Evolutionary conservation across 2,329 filamentous ascomycete species (phyloP), one percentile per base, ranked within the genome.

Genomic region (Triangularia setosa): DNA sequence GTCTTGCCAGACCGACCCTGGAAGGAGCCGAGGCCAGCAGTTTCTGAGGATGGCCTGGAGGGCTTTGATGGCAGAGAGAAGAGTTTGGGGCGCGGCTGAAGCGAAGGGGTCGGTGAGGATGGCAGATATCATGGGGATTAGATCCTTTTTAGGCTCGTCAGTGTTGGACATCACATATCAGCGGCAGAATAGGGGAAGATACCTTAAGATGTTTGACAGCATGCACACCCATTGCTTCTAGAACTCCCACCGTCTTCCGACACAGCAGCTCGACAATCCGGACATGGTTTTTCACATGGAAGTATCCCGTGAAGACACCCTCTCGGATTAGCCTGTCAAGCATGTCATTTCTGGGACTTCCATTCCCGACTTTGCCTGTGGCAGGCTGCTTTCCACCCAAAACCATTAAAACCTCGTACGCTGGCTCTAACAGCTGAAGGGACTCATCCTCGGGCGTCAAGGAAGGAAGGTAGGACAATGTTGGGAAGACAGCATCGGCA

Each of bases 401-500:
- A 0, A 78, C 77, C 18, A 90, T 77, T 2, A 96, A 79, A 1
- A 88, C 87, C 7, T 83, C 80, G 68, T 93, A 96, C 0, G 90
- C 87, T 6, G 82, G 80, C 5, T 75, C 72, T 1, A 97, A 82
- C 2, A 97, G 78, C 1, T 73, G 71, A 1, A 90, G 72, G 3
- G 90, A 90, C 63, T 95, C 90, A 0, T 81, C 73, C 71, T 91
- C 89, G 0, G 90, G 87, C 0, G 92, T 97, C 52, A 96, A 79
- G 12, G 83, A 86, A 0, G 94, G 93, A 5, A 97, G 81, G 70
- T 87, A 91, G 7, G 89, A 82, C n/a, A 97, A 82, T 35, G 88
- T 87, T 0, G 92, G 90, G 68, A 88, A 83, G 1, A 92, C 76
- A 2, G 88, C 84, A 21, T 92, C 84, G 71, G 89, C 84, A 66